These are phyloP conservation scores for Chalaropsis ovoidea DNA, from an alignment of 2,329 filamentous ascomycete genomes.

Conservation along the genomic window DNA sequence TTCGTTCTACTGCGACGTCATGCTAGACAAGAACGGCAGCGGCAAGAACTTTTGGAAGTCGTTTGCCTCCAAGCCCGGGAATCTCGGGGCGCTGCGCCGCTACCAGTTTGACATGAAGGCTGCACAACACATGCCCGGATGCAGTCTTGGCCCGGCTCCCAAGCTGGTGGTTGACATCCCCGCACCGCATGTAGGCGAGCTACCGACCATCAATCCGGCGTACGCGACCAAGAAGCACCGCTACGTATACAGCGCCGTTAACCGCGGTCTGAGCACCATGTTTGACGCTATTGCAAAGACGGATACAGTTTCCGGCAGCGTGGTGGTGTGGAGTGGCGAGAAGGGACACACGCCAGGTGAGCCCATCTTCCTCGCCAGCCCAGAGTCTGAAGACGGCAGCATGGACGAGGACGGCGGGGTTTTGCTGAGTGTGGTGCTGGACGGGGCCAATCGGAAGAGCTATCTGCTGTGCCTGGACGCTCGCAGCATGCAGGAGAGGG, in stretches of 20 bases:
- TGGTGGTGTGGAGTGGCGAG: slow-evolving; percentile 47
- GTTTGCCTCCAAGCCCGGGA: slow-evolving; percentile 33
- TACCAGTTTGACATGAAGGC: slow-evolving; percentile 35
- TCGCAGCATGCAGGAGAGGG: slow-evolving; percentile 51
- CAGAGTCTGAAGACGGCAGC: slow-evolving; percentile 44
- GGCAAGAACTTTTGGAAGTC: slow-evolving; percentile 38
- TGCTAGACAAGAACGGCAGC: slow-evolving; percentile 45
- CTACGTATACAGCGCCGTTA: slow-evolving; percentile 50
- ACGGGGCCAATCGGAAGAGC: slow-evolving; percentile 48
- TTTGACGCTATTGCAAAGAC: slow-evolving; percentile 57
- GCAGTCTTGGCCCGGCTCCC: slow-evolving; percentile 14
- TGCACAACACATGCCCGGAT: slow-evolving; percentile 23
- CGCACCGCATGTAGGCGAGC: slow-evolving; percentile 48
- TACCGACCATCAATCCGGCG: slow-evolving; percentile 55
- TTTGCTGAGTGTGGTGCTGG: slow-evolving; percentile 52
- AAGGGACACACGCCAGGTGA: slow-evolving; percentile 57
- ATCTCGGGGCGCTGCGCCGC: slow-evolving; percentile 35
- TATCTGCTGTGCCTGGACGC: slow-evolving; percentile 59
- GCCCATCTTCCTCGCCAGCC: slow-evolving; percentile 51
- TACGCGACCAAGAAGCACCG: slow-evolving; percentile 45
- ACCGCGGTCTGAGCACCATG: slow-evolving; percentile 49
- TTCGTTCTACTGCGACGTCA: slow-evolving; percentile 58
- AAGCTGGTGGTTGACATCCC: slow-evolving; percentile 38
- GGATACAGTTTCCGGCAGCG: slow-evolving; percentile 45
- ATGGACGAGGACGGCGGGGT: slow-evolving; percentile 54